These are phyloP conservation scores for Trichocladium antarcticum DNA, from an alignment of 495 filamentous ascomycete genomes.

Conservation along the genomic window DNA sequence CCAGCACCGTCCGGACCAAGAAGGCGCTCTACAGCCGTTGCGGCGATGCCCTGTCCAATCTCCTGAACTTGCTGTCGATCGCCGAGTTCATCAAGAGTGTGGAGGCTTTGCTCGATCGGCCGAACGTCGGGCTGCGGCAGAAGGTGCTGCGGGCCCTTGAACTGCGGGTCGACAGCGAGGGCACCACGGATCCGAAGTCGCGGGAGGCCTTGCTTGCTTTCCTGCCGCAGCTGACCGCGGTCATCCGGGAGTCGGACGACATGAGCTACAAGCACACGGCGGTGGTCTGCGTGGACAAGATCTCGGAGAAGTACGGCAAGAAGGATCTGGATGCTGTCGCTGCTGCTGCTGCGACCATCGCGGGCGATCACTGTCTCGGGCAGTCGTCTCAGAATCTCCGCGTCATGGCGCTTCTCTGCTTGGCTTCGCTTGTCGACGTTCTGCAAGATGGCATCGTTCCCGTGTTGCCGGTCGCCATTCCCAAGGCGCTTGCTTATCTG, in stretches of 20 bases:
- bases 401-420: constrained; percentile 71
- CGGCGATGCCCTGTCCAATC: constrained; percentile 56
- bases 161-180: constrained; percentile 56
- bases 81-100: constrained; percentile 77
- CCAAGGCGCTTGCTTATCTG: constrained; percentile 57
- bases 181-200: constrained; percentile 52
- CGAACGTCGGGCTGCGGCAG: constrained; percentile 58
- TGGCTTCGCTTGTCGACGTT: constrained; percentile 79
- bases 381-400: constrained; percentile 60
- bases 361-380: constrained; percentile 63
- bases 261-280: constrained; percentile 67
- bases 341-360: constrained; percentile 62
- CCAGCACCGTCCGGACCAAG: constrained; percentile 47
- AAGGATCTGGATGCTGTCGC: constrained; percentile 56
- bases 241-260: constrained; percentile 60
- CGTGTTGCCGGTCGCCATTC: constrained; percentile 63
- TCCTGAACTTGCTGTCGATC: constrained; percentile 69
- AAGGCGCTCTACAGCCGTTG: constrained; percentile 53
- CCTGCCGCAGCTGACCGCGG: constrained; percentile 59
- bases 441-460: constrained; percentile 76
- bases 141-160: constrained; percentile 73
- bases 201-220: constrained; percentile 63
- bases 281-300: constrained; percentile 76
- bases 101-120: constrained; percentile 60
- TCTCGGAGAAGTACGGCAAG: constrained; percentile 85